These are phyloP conservation scores for Aspergillus incahuasiensis DNA, from an alignment of 495 filamentous ascomycete genomes.

Conservation along the genomic window DNA sequence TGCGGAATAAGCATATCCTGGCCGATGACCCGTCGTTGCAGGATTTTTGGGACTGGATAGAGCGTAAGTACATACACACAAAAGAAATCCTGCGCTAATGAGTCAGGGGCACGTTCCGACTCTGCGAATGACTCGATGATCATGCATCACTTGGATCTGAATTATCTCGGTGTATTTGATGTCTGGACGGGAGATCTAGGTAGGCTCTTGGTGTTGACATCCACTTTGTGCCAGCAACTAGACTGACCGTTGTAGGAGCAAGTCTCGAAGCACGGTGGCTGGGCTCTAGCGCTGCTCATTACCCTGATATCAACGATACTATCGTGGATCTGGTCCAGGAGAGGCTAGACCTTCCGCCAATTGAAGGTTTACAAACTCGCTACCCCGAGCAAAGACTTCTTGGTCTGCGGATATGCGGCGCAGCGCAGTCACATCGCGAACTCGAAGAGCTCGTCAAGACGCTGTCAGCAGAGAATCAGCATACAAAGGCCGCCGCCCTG, in stretches of 20 bases:
- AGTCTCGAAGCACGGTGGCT: constrained; percentile 31
- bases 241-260: constrained; percentile 29
- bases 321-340: constrained; percentile 46
- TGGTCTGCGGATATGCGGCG: constrained; percentile 74
- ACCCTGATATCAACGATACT: constrained; percentile 41
- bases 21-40: constrained; percentile 69
- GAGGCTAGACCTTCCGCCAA: constrained; percentile 43
- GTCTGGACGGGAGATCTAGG: constrained; percentile 78
- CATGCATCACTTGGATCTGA: constrained; percentile 68
- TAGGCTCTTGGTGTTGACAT: too few relatives aligned
- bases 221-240: too few relatives aligned
- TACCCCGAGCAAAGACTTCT: constrained; percentile 71
- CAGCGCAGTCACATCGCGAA: constrained; percentile 57
- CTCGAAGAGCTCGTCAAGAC: constrained; percentile 58
- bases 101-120: constrained; percentile 58
- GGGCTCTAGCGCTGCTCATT: constrained; percentile 14
- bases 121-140: constrained; percentile 70
- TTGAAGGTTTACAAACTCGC: constrained; percentile 52
- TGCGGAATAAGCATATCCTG: constrained; percentile 61
- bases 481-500: constrained; percentile 76
- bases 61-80: constrained; percentile 44
- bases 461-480: constrained; percentile 54
- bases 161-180: constrained; percentile 74
- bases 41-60: constrained; percentile 73
- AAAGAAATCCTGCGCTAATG: neutral